Base-by-base conservation (phyloP, 2,329 filamentous ascomycete genomes). In the Ascochyta fabae region DNA sequence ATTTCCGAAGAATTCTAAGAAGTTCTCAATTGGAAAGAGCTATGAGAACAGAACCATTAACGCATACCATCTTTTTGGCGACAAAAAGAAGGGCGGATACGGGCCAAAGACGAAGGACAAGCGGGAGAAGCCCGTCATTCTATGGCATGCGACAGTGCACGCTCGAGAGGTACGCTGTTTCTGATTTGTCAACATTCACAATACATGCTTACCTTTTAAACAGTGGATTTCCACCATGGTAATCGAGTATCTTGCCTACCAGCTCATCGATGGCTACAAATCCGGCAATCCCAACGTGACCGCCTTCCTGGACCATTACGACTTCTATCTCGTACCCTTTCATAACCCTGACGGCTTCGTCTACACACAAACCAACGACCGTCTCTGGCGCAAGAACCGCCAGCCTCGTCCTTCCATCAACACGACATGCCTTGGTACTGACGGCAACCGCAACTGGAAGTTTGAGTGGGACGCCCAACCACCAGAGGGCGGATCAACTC, bases 161-260 rank as follows among this genome's bases (percentile, higher is more conserved):
- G 70, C 71, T 16, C 57, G 71, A 51, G 71, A 74, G 38, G 70
- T 68, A 67, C 83, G 78, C 79, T 1, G 15, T 1, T 22, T 9
- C 8, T 0, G 15, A 2, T 8, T n/a, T 23, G 36, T 45, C 23
- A 15, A 12, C 6, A 2, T 9, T 22, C 2, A n/a, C 1, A 5
- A 3, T n/a, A 10, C 6, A 2, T 22, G 41, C 42, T 61, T 23
- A 59, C 15, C 10, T 24, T 19, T 10, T 1, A 2, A 7, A 9
- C 7, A 61, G 61, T 60, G 51, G 53, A 61, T 56, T 1, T 54
- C 58, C 4, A 61, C 49, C 6, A 58, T 59, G 57, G 63, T 67
- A 4, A 68, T 71, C 27, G 71, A 74, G 49, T 74, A 73, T 29
- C 54, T 74, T 9, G 59, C 69, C 2, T 64, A 66, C 36, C 66